Evolutionary conservation across 1,284 basidiomycete genomes (phyloP), one percentile per base, ranked within the genome.

Genomic region (Rhodotorula sp.): DNA sequence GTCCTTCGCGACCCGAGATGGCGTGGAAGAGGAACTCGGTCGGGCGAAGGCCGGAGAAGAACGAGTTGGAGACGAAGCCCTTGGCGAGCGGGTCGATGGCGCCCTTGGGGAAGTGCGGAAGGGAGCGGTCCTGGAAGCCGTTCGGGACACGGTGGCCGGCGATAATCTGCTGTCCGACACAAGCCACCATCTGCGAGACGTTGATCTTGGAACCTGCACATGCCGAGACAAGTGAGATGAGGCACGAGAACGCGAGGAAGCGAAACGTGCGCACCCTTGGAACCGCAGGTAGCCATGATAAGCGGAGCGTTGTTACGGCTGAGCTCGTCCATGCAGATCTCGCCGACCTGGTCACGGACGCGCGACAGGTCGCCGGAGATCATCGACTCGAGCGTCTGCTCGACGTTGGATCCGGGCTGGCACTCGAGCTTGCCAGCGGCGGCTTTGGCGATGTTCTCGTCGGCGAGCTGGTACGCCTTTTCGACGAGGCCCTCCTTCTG

Each of bases 141-240:
- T 99, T 92, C 2, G 94, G 94, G 12, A 99, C 95, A 88, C 97
- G 97, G 81, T 93, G 91, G 34, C 97, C 97, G 41, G 92, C 89
- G 77, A 99, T 99, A 82, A 99, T 98, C 81, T 99, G 97, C 81
- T 99, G 97, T 16, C 97, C 97, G 77, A 99, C 97, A 87, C 95
- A 97, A 77, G 97, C 97, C 70, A 99, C 97, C 97, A 99, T 99
- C 84, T 99, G 97, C 19, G 94, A 97, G 70, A 99, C 97, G 82
- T 99, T 99, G 84, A 99, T 97, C 76, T 95, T 93, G 78, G 96
- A 98, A 81, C 96, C 93, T 96, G 68, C n/a, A 59, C 42, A 61
- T 74, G 71, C 21, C 55, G 41, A 27, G n/a, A 23, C 17, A 8
- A 1, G 34, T 16, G 9, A 14, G 8, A 23, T 14, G 4, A 54